Percentiles rank a stretch among this genome's conserved stretches.
phyloP scores from a whole-genome alignment of 228 moss, liverwort and hornwort genomes.

The Sphagnum fallax region DNA sequence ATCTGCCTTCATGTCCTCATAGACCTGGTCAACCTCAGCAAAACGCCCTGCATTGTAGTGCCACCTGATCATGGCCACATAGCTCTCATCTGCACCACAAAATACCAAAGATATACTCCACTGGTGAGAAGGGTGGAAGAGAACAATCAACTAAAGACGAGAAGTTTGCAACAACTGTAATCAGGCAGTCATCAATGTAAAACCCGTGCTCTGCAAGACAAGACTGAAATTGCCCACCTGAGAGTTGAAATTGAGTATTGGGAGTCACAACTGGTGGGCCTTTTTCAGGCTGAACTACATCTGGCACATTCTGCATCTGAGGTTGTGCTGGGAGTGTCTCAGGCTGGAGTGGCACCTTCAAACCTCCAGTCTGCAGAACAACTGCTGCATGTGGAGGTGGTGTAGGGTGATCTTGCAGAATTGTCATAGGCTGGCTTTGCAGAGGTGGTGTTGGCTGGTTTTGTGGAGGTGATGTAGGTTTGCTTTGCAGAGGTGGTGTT shows the following conservation, averaged over 20 bases:
- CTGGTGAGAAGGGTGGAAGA: background rate
- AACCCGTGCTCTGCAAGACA: background rate
- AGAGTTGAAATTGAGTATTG: background rate
- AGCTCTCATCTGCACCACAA: constrained; percentile 22
- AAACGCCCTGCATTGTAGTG: constrained; percentile 27
- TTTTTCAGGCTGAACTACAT: background rate
- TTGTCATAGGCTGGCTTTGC: no score
- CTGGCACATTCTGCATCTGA: no score
- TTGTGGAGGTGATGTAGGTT: no score
- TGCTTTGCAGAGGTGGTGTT: background rate
- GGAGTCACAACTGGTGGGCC: background rate
- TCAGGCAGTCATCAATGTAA: background rate
- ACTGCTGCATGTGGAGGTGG: no score
- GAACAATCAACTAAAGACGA: background rate
- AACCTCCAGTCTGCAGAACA: no score
- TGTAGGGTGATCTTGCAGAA: no score
- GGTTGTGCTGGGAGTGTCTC: no score
- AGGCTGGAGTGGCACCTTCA: no score
- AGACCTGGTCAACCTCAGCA: constrained; percentile 23
- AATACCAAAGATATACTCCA: background rate
- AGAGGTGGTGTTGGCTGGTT: no score
- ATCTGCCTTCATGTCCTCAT: constrained; percentile 30
- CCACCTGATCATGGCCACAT: constrained; percentile 33
- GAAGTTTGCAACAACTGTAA: background rate
- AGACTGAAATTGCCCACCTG: background rate